These are phyloP conservation scores for Fusarium abutilonis DNA, from an alignment of 2,329 filamentous ascomycete species.

Conservation along the genomic window DNA sequence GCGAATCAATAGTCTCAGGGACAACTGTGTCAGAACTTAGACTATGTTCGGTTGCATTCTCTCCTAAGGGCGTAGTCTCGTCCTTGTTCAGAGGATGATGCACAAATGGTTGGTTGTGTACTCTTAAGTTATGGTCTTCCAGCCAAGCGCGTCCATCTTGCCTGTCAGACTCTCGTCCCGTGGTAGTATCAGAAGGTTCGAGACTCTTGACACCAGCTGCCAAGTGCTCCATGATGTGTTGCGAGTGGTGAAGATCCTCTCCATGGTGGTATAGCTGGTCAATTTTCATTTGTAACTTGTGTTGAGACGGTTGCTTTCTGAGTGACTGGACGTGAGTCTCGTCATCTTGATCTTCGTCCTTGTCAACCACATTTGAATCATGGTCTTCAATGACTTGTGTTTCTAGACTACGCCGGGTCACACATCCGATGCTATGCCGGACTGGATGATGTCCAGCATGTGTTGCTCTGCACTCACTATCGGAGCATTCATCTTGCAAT, in stretches of 20 bases:
- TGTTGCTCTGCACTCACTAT: conserved; percentile 44
- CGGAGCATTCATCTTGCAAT: conserved; percentile 40
- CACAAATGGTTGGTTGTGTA: conserved; percentile 1
- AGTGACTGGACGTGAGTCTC: not conserved
- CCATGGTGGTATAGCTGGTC: conserved; percentile 49
- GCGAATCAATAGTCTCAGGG: conserved; percentile 5
- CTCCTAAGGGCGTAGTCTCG: conserved; percentile 10
- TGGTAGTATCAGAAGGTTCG: conserved; percentile 1
- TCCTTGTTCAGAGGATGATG: conserved; percentile 31
- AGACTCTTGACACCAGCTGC: conserved; percentile 35
- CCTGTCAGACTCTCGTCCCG: conserved; percentile 5
- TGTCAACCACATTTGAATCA: conserved; percentile 16
- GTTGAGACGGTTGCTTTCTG: conserved; percentile 11
- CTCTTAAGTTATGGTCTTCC: not conserved
- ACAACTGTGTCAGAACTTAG: conserved; percentile 24
- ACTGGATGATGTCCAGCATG: conserved; percentile 44
- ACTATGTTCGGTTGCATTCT: conserved; percentile 19
- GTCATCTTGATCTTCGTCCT: conserved; percentile 10
- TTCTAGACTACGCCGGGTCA: conserved; percentile 24
- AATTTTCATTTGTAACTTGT: conserved; percentile 42
- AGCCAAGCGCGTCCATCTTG: conserved; percentile 9
- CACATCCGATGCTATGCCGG: conserved; percentile 50
- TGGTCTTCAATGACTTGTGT: conserved; percentile 2
- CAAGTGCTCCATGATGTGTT: conserved; percentile 51
- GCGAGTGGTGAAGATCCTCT: conserved; percentile 48